Evolutionary conservation across 306 rosid genomes (phyloP).

Genomic region (Notholithocarpus densiflorus): DNA sequence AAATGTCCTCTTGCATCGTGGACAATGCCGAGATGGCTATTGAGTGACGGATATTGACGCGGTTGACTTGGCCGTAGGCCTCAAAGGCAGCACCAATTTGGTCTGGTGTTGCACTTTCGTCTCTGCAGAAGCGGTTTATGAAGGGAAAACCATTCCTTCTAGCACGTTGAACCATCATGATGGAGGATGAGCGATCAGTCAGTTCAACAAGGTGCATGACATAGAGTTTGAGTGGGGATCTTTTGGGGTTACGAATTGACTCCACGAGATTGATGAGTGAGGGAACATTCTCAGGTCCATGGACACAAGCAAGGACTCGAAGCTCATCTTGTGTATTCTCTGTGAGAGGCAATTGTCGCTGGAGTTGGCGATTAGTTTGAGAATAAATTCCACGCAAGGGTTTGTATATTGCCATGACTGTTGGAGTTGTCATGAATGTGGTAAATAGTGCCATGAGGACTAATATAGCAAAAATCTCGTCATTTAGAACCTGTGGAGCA

Average conservation of each 20-base stretch:
- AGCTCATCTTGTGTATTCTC: constrained; percentile 19
- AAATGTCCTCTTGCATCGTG: constrained; percentile 40
- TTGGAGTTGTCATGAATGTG: constrained; percentile 46
- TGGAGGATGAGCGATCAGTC: constrained; percentile 43
- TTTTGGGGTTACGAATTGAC: constrained; percentile 20
- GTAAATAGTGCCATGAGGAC: constrained; percentile 49
- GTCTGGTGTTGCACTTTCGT: constrained; percentile 14
- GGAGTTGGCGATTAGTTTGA: neutral
- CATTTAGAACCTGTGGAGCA: constrained; percentile 32
- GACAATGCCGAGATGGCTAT: constrained; percentile 29
- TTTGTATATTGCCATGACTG: constrained; percentile 29
- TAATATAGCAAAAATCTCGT: constrained; percentile 35
- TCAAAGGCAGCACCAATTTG: constrained; percentile 29
- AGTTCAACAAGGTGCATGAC: constrained; percentile 37
- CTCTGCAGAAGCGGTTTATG: constrained; percentile 20
- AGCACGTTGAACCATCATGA: constrained; percentile 37
- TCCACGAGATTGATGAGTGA: constrained; percentile 35
- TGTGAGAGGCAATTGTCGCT: constrained; percentile 5
- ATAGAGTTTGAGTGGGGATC: constrained; percentile 29
- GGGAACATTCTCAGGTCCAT: constrained; percentile 27
- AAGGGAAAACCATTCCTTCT: constrained; percentile 35
- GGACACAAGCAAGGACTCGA: constrained; percentile 42
- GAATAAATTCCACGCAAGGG: constrained; percentile 14
- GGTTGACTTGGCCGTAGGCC: constrained; percentile 18
- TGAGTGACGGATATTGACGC: constrained; percentile 20